Conservation (phyloP, 352 stramenopile genomes). For the Aphanomyces astaci region DNA sequence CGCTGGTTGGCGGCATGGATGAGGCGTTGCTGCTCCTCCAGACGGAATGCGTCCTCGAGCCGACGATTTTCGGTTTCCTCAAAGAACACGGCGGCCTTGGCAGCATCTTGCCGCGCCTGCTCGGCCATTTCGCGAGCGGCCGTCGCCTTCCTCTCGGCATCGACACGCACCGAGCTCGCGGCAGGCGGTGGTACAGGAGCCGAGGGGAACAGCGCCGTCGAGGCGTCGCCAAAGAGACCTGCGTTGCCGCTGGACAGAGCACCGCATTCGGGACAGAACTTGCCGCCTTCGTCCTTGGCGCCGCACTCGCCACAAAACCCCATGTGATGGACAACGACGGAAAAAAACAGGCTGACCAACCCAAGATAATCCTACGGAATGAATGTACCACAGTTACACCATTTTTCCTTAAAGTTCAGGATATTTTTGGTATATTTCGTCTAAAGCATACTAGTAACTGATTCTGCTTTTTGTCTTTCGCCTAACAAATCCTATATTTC, state of each 20-base stretch:
- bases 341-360: too few species aligned
- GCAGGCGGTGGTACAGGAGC: neutral
- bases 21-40: conserved; percentile 13
- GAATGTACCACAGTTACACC: too few species aligned
- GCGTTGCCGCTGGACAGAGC: conserved; percentile 10
- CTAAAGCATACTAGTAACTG: too few species aligned
- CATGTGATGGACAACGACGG: too few species aligned
- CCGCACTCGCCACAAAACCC: conserved; percentile 80
- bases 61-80: conserved; percentile 18
- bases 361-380: too few species aligned
- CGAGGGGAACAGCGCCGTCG: neutral
- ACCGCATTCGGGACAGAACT: conserved; percentile 76
- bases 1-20: neutral
- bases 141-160: conserved; percentile 9
- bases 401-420: too few species aligned
- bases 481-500: too few species aligned
- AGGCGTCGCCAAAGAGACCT: conserved; percentile 11
- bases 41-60: conserved; percentile 12
- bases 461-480: too few species aligned
- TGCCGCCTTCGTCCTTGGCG: conserved; percentile 43
- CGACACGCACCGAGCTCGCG: neutral
- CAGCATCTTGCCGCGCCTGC: conserved; percentile 14
- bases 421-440: too few species aligned
- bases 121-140: conserved; percentile 19
- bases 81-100: conserved; percentile 16